Base-by-base conservation (phyloP, 2,329 filamentous ascomycete genomes). In the Zasmidium cellare region DNA sequence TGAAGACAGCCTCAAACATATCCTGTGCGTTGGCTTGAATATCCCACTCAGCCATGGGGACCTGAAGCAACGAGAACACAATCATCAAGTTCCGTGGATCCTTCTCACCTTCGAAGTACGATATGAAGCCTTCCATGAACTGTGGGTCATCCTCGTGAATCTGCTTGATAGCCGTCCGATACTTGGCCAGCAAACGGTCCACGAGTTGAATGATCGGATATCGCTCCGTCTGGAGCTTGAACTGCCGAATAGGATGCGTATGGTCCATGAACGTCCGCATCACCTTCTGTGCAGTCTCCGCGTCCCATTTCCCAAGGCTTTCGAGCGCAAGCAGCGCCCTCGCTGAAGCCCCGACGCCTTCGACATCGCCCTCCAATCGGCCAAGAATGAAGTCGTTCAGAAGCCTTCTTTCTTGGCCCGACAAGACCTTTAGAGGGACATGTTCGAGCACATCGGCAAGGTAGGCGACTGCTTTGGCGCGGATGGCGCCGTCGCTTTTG, bases 11-110 rank as follows among this genome's bases (percentile, higher is more conserved):
- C 63, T 89, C 87, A 67, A 89, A 89, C 46, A 88, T 76, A 25
- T 81, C 78, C 68, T 87, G 84, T 19, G 81, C 82, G 70, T 87
- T 79, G 41, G 79, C 78, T 2, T 80, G 78, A 58, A 88, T 82
- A 63, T 84, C 82, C 85, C 87, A 89, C 70, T 89, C 86, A 6
- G 86, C 79, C 80, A 88, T 87, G 1, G 87, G 79, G 14, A 87
- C 86, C 66, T 82, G 84, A 24, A 88, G 70, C 58, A 88, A 82
- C 0, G 86, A 88, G 66, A 89, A 89, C 1, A 88, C 82, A 50
- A 89, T 78, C 87, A 89, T 89, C 24, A 89, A 74, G 67, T 89
- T 89, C 24, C 87, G 79, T 0, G 86, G 86, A 63, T 89, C 86
- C 66, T 88, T 88, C 70, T 89, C 86, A 56, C 86, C 86, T 16